Evolutionary conservation across 108 stramenopile genomes (phyloP).

Genomic region (Fistulifera solaris): DNA sequence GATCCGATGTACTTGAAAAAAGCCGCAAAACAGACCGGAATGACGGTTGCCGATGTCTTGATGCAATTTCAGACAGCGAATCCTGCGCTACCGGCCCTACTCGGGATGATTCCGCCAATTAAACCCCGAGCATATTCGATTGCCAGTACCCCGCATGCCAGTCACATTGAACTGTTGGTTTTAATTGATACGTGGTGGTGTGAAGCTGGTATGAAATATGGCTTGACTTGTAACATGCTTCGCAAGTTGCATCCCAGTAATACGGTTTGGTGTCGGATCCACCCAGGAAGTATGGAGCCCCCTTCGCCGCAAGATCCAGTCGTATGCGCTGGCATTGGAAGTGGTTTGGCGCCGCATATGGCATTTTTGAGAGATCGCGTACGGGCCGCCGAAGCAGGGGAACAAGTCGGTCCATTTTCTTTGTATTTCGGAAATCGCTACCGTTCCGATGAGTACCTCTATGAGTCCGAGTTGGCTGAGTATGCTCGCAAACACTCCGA

Average conservation of each 20-base stretch:
- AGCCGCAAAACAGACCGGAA: constrained; percentile 24
- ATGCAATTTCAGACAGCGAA: constrained; percentile 36
- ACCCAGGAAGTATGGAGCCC: constrained; percentile 58
- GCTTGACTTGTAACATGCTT: constrained; percentile 48
- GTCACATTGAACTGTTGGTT: constrained; percentile 33
- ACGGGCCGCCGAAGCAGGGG: constrained; percentile 34
- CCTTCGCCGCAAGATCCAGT: constrained; percentile 46
- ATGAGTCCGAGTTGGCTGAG: constrained; percentile 61
- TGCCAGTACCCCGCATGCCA: constrained; percentile 44
- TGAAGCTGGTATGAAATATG: constrained; percentile 36
- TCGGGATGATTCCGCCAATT: constrained; percentile 63
- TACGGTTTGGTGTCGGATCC: constrained; percentile 39
- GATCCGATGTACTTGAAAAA: constrained; percentile 28
- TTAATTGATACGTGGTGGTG: constrained; percentile 57
- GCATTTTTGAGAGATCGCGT: constrained; percentile 75
- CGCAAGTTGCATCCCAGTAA: constrained; percentile 34
- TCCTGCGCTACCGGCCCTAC: constrained; percentile 40
- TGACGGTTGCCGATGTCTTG: constrained; percentile 40
- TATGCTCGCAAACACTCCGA: constrained; percentile 28
- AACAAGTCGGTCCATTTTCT: constrained; percentile 45
- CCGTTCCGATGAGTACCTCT: constrained; percentile 68
- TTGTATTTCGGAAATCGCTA: constrained; percentile 86
- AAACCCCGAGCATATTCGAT: constrained; percentile 88
- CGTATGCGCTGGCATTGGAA: constrained; percentile 81
- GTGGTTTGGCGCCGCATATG: constrained; percentile 84